These are phyloP conservation scores for Guadua angustifolia DNA, from an alignment of 176 grass and related monocot species.

Conservation along the genomic window DNA sequence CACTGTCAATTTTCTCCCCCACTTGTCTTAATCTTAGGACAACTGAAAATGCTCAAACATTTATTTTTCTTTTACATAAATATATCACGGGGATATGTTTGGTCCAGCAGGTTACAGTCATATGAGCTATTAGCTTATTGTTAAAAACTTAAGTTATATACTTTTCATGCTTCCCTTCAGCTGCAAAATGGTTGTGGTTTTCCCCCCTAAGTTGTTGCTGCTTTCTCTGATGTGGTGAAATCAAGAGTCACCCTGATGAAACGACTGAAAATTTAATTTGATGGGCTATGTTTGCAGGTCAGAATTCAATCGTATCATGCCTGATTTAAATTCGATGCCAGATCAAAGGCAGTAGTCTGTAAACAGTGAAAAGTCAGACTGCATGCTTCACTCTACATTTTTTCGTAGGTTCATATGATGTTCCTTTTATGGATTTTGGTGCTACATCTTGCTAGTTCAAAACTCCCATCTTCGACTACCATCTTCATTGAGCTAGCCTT, in stretches of 20 bases:
- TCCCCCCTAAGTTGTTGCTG: neutral
- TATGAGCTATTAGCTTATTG: neutral
- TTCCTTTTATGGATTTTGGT: neutral
- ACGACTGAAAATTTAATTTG: neutral
- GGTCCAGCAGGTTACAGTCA: neutral
- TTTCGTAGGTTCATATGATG: conserved; percentile 21
- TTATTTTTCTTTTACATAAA: neutral
- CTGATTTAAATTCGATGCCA: conserved; percentile 60
- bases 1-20: neutral
- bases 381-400: neutral
- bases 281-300: conserved; percentile 54
- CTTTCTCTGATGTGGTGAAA: conserved; percentile 12
- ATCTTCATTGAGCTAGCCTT: too few relatives aligned
- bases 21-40: neutral
- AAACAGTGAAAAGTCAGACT: conserved; percentile 22
- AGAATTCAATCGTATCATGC: conserved; percentile 67
- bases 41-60: conserved; percentile 9
- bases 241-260: neutral
- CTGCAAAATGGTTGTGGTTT: conserved; percentile 1
- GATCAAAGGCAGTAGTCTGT: conserved; percentile 58
- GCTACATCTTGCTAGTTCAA: too few relatives aligned
- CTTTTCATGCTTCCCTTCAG: neutral
- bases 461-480: too few relatives aligned
- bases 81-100: neutral
- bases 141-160: neutral